Percentiles rank a stretch among this genome's conserved stretches.
Evolutionary conservation across 1,139 yeast genomes (phyloP).

Genomic region (Lodderomyces oxycetoniae): DNA sequence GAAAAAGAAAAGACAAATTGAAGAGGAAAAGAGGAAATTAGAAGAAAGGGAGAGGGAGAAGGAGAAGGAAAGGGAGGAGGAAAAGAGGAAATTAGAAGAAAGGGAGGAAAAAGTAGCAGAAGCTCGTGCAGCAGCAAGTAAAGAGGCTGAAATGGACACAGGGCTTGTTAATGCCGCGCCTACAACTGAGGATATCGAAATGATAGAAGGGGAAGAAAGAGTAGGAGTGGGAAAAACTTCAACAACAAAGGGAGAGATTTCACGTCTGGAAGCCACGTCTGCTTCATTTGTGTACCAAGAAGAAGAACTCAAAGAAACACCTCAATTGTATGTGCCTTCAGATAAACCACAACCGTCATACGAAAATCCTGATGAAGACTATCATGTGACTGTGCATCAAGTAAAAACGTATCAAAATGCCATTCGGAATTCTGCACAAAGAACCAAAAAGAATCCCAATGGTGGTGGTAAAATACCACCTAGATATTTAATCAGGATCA

Average conservation of each 20-base stretch:
- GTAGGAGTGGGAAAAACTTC: slow-evolving; percentile 3
- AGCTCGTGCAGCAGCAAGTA: not conserved
- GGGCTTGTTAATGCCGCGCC: too few species aligned
- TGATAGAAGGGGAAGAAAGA: slow-evolving; percentile 5
- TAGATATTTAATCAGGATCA: slow-evolving; percentile 39
- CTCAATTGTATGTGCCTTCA: slow-evolving; percentile 24
- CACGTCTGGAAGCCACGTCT: not conserved
- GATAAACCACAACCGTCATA: slow-evolving; percentile 16
- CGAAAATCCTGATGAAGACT: slow-evolving; percentile 45
- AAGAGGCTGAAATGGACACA: not conserved
- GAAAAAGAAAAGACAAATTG: not conserved
- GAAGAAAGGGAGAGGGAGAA: not conserved
- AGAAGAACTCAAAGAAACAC: slow-evolving; percentile 13
- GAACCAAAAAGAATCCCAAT: slow-evolving; percentile 12
- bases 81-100: not conserved
- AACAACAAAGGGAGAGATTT: not conserved
- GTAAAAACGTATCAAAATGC: slow-evolving; percentile 50
- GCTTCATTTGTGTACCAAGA: slow-evolving; percentile 7
- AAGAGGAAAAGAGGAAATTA: not conserved
- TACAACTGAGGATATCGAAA: slow-evolving; percentile 6
- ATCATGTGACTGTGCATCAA: slow-evolving; percentile 49
- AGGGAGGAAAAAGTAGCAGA: not conserved
- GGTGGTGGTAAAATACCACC: slow-evolving; percentile 16
- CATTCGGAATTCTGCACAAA: slow-evolving; percentile 35
- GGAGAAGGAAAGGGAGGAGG: not conserved